Base-by-base conservation (phyloP, 108 stramenopile genomes). In the Epithemia pelagica region DNA sequence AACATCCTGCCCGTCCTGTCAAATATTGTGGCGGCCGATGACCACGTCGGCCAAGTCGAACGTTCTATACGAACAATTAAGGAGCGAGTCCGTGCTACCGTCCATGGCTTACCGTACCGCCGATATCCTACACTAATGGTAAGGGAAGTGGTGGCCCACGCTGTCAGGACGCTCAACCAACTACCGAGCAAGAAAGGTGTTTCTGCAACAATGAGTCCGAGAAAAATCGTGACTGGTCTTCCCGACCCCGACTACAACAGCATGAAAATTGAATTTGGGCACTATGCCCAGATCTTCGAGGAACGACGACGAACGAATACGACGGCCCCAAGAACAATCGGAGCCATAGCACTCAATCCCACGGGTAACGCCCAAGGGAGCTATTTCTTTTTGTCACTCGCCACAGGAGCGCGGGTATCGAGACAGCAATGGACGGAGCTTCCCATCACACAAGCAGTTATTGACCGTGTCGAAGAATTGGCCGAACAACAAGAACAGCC, bases 1-100 rank as follows among this genome's bases (percentile, higher is more conserved):
- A n/a, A n/a, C n/a, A n/a, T n/a, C n/a, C n/a, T n/a, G n/a, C n/a
- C n/a, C n/a, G n/a, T n/a, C n/a, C n/a, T n/a, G n/a, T n/a, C n/a
- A n/a, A n/a, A 61, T 29, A 61, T 30, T 27, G 5, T 7, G n/a
- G 62, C 62, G 2, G 32, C 32, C 3, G 46, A 69, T 30, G 74
- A 67, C 28, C 79, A 80, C 67, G 79, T 77, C 2, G 74, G 74
- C 26, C 67, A 68, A 54, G 66, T 66, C 0, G 78, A 79, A 57
- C 33, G 74, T 19, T 54, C 56, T 1, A 79, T 68, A 28, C 7
- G 79, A 54, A 63, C 60, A 2, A 71, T 78, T 28, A 85, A 85
- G 33, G 81, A 82, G 61, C 59, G 76, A 53, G 56, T 56, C 19
- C 54, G 80, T 0, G 66, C 65, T 18, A 51, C 37, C 19, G 59